phyloP scores from a whole-genome alignment of 2,329 filamentous ascomycete genomes.

The Nakataea oryzae region DNA sequence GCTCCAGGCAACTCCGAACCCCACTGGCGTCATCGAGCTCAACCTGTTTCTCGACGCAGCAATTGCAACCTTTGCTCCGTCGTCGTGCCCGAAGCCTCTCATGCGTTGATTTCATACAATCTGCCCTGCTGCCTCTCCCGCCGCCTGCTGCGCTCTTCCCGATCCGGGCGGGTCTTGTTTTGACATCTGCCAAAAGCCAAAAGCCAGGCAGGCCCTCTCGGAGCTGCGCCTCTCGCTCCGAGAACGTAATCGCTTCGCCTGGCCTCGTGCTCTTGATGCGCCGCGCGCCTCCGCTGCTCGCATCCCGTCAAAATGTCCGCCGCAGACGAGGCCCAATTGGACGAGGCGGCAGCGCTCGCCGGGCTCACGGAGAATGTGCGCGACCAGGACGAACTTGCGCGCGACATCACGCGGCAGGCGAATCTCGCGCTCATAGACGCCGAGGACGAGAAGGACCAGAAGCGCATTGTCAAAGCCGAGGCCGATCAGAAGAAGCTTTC shows the following conservation, averaged over 20 bases:
- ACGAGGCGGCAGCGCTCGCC: conserved; percentile 50
- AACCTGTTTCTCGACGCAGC: neutral
- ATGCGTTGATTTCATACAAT: neutral
- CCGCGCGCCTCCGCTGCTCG: neutral
- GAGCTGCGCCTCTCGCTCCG: neutral
- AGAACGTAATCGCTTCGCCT: neutral
- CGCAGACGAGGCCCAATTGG: conserved; percentile 18
- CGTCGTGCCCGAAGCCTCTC: neutral
- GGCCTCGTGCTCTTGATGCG: neutral
- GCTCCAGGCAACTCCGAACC: neutral
- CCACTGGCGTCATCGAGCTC: neutral
- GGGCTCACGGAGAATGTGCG: conserved; percentile 60
- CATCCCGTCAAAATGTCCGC: neutral
- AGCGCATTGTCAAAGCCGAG: conserved; percentile 49
- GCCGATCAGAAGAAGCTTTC: conserved; percentile 49
- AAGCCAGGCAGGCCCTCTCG: neutral
- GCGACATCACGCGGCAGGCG: conserved; percentile 64
- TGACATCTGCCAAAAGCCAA: too few relatives aligned
- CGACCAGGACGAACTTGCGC: conserved; percentile 82
- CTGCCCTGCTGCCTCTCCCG: too few relatives aligned
- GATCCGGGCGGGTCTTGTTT: too few relatives aligned
- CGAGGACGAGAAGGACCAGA: conserved; percentile 53
- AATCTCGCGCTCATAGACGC: conserved; percentile 48
- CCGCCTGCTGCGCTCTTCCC: too few relatives aligned
- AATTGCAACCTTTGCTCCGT: neutral